Percentiles rank a stretch among this genome's conserved stretches.
These are phyloP conservation scores for Cubamyces lactineus DNA, from an alignment of 768 basidiomycete genomes.

Conservation along the genomic window DNA sequence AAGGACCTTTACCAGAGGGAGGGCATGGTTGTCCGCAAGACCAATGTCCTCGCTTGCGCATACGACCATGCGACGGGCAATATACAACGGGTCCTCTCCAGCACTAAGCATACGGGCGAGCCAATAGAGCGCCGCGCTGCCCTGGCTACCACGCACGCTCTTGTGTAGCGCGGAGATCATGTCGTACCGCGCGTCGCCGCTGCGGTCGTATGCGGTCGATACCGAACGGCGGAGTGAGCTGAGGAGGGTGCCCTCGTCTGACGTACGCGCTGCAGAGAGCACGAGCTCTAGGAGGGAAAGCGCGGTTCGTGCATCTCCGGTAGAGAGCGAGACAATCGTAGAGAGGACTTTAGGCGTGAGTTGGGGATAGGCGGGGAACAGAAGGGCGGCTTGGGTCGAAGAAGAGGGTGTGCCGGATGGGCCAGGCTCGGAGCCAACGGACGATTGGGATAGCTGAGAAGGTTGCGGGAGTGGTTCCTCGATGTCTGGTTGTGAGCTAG, in stretches of 20 bases:
- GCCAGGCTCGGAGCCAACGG: slow-evolving; percentile 22
- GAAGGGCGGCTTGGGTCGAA: slow-evolving; percentile 4
- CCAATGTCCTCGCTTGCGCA: slow-evolving; percentile 89
- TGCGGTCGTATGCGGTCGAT: slow-evolving; percentile 70
- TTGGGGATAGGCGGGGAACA: slow-evolving; percentile 39
- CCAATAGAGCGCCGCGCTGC: slow-evolving; percentile 85
- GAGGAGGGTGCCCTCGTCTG: slow-evolving; percentile 54
- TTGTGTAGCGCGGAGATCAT: slow-evolving; percentile 88
- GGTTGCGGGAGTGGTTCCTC: slow-evolving; percentile 21
- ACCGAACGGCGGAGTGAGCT: slow-evolving; percentile 62
- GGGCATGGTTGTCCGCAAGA: slow-evolving; percentile 73
- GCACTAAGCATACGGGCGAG: slow-evolving; percentile 80
- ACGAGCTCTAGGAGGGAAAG: slow-evolving; percentile 77
- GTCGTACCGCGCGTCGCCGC: slow-evolving; percentile 77
- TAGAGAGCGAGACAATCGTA: slow-evolving; percentile 55
- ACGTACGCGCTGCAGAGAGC: slow-evolving; percentile 46
- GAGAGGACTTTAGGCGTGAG: slow-evolving; percentile 51
- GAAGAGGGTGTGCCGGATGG: slow-evolving; percentile 20
- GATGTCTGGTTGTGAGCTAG: slow-evolving; percentile 27
- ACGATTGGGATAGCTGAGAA: slow-evolving; percentile 23
- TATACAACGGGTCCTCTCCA: slow-evolving; percentile 81
- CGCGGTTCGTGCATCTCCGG: slow-evolving; percentile 78
- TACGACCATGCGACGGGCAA: slow-evolving; percentile 74
- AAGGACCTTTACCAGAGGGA: slow-evolving; percentile 63
- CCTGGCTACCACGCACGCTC: slow-evolving; percentile 75